Evolutionary conservation across 2,329 filamentous ascomycete genomes (phyloP).

Genomic region (Cadophora gregata): DNA sequence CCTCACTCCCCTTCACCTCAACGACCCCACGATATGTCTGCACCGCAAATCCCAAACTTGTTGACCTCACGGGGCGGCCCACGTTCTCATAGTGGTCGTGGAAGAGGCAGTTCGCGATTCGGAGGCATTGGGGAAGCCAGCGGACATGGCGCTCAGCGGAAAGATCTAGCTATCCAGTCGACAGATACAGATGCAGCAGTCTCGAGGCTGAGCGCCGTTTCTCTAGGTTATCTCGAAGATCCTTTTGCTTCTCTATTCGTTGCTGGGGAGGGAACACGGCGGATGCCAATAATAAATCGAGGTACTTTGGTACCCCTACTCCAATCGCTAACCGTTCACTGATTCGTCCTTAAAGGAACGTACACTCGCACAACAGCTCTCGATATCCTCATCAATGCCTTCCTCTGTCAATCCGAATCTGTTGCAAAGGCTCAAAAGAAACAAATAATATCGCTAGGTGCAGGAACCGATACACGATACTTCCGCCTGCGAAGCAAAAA

Average conservation of each 20-base stretch:
- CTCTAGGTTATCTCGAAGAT: constrained; percentile 83
- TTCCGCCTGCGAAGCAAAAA: constrained; percentile 65
- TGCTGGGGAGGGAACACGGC: constrained; percentile 59
- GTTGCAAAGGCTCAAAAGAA: constrained; percentile 46
- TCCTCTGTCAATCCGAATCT: constrained; percentile 56
- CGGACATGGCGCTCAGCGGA: constrained; percentile 46
- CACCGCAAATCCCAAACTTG: constrained; percentile 80
- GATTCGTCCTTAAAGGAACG: constrained; percentile 65
- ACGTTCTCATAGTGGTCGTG: constrained; percentile 51
- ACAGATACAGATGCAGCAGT: constrained; percentile 93
- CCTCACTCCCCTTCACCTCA: background rate
- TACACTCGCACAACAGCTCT: constrained; percentile 88
- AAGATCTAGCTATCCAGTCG: constrained; percentile 80
- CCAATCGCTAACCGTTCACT: background rate
- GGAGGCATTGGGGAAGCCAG: constrained; percentile 33
- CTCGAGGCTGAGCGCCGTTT: constrained; percentile 87
- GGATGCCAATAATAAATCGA: constrained; percentile 92
- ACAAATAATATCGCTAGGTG: constrained; percentile 91
- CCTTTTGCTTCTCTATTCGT: constrained; percentile 77
- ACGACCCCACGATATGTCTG: constrained; percentile 64
- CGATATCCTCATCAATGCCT: constrained; percentile 75
- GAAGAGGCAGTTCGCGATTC: constrained; percentile 50
- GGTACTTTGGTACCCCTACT: constrained; percentile 59
- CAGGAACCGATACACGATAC: constrained; percentile 89
- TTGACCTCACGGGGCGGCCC: constrained; percentile 59